Percentiles rank a stretch among this genome's conserved stretches.
Conservation (phyloP, 306 rosid genomes). For the Cicer yamashitae region DNA sequence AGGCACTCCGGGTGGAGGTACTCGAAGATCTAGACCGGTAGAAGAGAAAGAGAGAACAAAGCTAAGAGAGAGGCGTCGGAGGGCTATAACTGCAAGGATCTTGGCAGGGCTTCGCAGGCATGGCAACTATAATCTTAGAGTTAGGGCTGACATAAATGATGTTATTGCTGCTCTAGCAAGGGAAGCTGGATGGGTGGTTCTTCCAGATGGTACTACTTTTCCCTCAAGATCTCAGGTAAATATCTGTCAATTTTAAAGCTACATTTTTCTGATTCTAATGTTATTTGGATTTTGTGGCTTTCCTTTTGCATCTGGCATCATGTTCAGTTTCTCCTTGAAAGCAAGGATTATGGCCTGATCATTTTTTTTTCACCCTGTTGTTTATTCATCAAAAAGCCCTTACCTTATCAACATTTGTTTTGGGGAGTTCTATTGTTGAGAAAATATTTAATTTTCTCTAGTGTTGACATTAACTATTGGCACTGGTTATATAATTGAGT, state of each 20-base stretch:
- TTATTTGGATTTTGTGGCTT: conserved; percentile 29
- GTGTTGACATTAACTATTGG: background rate
- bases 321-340: conserved; percentile 16
- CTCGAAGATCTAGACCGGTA: conserved; percentile 82
- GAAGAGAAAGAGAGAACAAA: conserved; percentile 99
- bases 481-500: conserved; percentile 12
- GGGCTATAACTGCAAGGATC: conserved; percentile 97
- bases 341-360: conserved; percentile 3
- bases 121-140: conserved; percentile 97
- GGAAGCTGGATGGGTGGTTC: conserved; percentile 99
- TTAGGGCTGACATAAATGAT: conserved; percentile 97
- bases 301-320: conserved; percentile 15
- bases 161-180: conserved; percentile 92
- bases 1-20: conserved; percentile 77
- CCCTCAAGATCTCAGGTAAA: conserved; percentile 92
- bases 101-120: conserved; percentile 97
- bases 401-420: conserved; percentile 30
- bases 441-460: conserved; percentile 29
- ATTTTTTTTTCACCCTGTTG: conserved; percentile 12
- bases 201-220: conserved; percentile 95
- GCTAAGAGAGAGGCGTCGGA: conserved; percentile 94
- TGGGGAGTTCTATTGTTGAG: conserved; percentile 21
- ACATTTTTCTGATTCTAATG: conserved; percentile 9
- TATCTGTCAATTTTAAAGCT: conserved; percentile 35
- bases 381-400: conserved; percentile 3